These are phyloP conservation scores for Pseudozyma sp. DNA, from an alignment of 1,284 basidiomycete genomes.

Conservation along the genomic window DNA sequence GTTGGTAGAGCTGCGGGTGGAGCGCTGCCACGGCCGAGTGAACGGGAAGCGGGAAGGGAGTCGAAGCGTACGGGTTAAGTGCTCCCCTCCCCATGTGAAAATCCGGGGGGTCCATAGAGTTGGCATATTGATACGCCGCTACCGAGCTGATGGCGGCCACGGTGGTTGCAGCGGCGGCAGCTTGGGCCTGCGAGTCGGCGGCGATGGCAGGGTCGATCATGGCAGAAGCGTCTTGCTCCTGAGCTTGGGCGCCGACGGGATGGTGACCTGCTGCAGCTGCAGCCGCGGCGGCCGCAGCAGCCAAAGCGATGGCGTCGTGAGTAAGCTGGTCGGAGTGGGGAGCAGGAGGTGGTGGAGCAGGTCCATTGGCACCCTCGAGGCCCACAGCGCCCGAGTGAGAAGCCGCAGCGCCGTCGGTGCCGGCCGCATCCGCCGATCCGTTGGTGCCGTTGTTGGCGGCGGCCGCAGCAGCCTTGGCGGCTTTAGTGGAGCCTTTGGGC, in stretches of 20 bases:
- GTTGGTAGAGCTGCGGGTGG: conserved; percentile 49
- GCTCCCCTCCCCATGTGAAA: conserved; percentile 58
- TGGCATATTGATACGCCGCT: conserved; percentile 47
- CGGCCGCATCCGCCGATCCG: conserved; percentile 9
- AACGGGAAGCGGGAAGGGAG: conserved; percentile 52
- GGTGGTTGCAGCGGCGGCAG: conserved; percentile 45
- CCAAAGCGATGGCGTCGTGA: conserved; percentile 39
- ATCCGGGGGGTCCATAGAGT: conserved; percentile 53
- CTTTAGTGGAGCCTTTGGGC: conserved; percentile 52
- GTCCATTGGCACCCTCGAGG: conserved; percentile 17
- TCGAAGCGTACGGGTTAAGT: conserved; percentile 54
- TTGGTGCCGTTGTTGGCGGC: conserved; percentile 23
- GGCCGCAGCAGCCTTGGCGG: conserved; percentile 43
- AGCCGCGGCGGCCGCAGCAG: conserved; percentile 35
- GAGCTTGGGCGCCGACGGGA: conserved; percentile 12
- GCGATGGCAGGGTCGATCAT: conserved; percentile 54
- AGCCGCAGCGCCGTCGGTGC: conserved; percentile 7
- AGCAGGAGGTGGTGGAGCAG: conserved; percentile 41
- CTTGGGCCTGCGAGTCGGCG: conserved; percentile 49
- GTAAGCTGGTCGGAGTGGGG: conserved; percentile 40
- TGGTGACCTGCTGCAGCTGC: conserved; percentile 39
- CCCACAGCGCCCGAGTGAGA: conserved; percentile 2
- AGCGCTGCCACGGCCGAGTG: conserved; percentile 54
- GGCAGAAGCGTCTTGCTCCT: conserved; percentile 35
- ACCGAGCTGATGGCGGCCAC: conserved; percentile 52